These are phyloP conservation scores for Mesotaenium endlicherianum DNA, from an alignment of 139 green algal species.

Conservation along the genomic window DNA sequence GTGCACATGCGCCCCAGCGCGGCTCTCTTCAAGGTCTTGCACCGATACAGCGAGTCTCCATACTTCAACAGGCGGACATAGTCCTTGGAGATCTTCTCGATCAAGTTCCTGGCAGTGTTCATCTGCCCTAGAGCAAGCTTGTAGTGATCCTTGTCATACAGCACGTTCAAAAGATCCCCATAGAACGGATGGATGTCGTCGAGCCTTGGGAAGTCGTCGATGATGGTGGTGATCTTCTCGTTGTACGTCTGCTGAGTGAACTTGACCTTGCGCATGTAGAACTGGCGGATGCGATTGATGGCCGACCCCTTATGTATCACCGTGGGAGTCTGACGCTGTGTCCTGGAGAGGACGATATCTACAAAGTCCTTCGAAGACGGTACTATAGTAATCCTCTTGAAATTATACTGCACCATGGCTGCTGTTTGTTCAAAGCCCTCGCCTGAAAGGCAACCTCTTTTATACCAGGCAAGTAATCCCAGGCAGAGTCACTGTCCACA, in stretches of 20 bases:
- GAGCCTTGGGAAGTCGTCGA: constrained; percentile 93
- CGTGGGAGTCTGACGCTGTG: constrained; percentile 96
- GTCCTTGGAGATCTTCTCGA: constrained; percentile 92
- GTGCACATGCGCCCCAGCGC: constrained; percentile 98
- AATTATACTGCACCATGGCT: constrained; percentile 93
- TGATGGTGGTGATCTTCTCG: constrained; percentile 86
- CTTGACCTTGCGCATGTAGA: constrained; percentile 99
- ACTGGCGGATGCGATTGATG: constrained; percentile 94
- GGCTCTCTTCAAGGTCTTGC: constrained; percentile 97
- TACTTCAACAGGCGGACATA: constrained; percentile 99
- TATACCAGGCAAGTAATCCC: too few species aligned
- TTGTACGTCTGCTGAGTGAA: constrained; percentile 91
- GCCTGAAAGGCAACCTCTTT: too few species aligned
- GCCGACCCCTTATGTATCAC: constrained; percentile 93
- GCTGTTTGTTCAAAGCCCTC: too few species aligned
- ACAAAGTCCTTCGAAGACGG: constrained; percentile 93
- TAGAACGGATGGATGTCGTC: constrained; percentile 99
- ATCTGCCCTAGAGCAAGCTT: constrained; percentile 96
- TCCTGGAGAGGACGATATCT: constrained; percentile 94
- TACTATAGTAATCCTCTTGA: constrained; percentile 91
- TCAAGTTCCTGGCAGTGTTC: constrained; percentile 86
- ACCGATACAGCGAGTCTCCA: constrained; percentile 96
- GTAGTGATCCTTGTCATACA: constrained; percentile 99
- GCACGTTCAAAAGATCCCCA: constrained; percentile 95
- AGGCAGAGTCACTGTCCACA: too few species aligned